Conservation (phyloP, 768 basidiomycete genomes). For the Kwoniella sp. region DNA sequence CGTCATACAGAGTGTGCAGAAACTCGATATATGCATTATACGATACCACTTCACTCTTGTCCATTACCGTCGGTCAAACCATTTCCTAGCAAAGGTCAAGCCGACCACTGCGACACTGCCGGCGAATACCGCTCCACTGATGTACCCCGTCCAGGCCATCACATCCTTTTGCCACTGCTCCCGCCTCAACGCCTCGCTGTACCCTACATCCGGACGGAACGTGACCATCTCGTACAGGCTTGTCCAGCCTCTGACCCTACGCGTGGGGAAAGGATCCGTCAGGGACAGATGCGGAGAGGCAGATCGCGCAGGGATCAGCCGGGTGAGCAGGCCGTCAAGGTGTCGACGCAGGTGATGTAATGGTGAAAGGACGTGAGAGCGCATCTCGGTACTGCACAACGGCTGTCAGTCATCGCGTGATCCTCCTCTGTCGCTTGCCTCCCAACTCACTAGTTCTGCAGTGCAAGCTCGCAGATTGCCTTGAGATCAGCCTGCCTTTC, state of each 20-base stretch:
- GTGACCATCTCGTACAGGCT: conserved; percentile 97
- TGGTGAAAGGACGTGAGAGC: conserved; percentile 79
- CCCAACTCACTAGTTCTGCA: conserved; percentile 84
- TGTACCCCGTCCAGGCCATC: conserved; percentile 49
- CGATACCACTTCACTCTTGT: too few species aligned
- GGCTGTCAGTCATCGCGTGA: neutral
- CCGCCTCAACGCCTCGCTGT: conserved; percentile 70
- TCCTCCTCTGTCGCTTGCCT: neutral
- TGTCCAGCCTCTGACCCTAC: conserved; percentile 71
- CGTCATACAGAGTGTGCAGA: too few species aligned
- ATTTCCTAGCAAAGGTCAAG: conserved; percentile 5
- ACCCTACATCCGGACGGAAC: conserved; percentile 91
- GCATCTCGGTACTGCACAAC: conserved; percentile 72
- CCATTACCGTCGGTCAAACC: conserved; percentile 3
- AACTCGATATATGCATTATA: too few species aligned
- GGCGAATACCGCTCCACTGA: conserved; percentile 4
- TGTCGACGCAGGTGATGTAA: conserved; percentile 72
- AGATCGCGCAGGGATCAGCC: conserved; percentile 48
- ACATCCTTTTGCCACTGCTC: conserved; percentile 66
- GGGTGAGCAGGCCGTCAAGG: conserved; percentile 58
- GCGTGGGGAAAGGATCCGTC: conserved; percentile 58
- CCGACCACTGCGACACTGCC: conserved; percentile 15
- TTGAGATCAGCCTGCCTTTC: conserved; percentile 79
- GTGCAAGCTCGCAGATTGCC: conserved; percentile 86
- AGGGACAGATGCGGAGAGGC: conserved; percentile 8